A percentile compares a stretch with the other conserved stretches of the same genome.
These are phyloP conservation scores for Mortierella hygrophila DNA, from an alignment of 192 early-diverging fungal species.

Conservation along the genomic window DNA sequence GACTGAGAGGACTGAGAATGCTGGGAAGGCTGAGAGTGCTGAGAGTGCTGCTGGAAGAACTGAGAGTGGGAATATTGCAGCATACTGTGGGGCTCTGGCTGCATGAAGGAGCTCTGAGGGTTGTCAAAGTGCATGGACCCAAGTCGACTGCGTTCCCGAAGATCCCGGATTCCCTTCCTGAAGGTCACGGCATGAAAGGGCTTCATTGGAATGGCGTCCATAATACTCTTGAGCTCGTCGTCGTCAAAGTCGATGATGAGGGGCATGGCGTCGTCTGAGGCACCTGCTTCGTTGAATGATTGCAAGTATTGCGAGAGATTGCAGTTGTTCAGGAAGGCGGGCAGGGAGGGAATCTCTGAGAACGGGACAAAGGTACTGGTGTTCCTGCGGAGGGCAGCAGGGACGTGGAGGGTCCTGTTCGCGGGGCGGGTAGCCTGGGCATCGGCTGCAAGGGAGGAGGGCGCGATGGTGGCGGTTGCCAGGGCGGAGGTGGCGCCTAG, in stretches of 20 bases:
- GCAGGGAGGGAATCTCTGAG: slow-evolving; percentile 55
- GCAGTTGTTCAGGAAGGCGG: slow-evolving; percentile 61
- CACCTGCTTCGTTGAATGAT: slow-evolving; percentile 62
- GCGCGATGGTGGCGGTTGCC: not conserved
- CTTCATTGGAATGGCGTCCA: slow-evolving; percentile 60
- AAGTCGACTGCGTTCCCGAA: slow-evolving; percentile 43
- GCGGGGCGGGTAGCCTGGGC: not conserved
- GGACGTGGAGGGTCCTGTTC: slow-evolving; percentile 25
- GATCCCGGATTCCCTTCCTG: slow-evolving; percentile 61
- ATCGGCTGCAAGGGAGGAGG: not conserved
- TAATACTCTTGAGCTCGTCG: slow-evolving; percentile 62
- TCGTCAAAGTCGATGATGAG: slow-evolving; percentile 66
- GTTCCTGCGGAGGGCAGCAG: slow-evolving; percentile 28
- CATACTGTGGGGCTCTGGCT: slow-evolving; percentile 40
- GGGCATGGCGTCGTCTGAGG: slow-evolving; percentile 60
- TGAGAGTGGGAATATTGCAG: slow-evolving; percentile 35
- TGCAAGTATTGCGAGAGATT: slow-evolving; percentile 64
- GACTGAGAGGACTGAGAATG: slow-evolving; percentile 37
- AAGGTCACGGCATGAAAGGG: slow-evolving; percentile 68
- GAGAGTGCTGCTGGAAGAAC: slow-evolving; percentile 47
- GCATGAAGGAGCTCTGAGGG: slow-evolving; percentile 31
- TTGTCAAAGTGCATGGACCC: slow-evolving; percentile 50
- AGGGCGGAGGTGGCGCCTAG: not conserved
- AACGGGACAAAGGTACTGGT: slow-evolving; percentile 48
- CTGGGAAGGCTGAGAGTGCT: slow-evolving; percentile 34